Evolutionary conservation across 179 eudicot species (phyloP).

Genomic region (Heliamphora pulchella): DNA sequence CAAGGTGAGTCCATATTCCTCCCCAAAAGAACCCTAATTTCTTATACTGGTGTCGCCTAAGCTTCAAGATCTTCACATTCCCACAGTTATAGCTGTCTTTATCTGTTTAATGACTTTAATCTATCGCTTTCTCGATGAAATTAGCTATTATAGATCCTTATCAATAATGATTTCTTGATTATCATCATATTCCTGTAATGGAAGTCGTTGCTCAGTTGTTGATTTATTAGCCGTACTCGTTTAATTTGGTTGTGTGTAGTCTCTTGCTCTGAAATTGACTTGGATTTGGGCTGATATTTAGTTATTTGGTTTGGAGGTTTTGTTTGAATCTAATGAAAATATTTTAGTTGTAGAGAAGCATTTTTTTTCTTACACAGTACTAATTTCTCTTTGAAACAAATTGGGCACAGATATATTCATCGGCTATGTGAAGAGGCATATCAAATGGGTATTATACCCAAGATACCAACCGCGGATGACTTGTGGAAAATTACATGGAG

Average conservation of each 20-base stretch:
- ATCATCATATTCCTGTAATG: too few species aligned
- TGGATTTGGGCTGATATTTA: background rate
- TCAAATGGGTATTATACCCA: background rate
- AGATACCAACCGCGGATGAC: background rate
- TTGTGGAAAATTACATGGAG: background rate
- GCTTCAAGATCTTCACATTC: background rate
- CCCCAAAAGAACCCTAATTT: constrained; percentile 9
- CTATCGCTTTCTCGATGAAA: background rate
- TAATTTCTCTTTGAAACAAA: background rate
- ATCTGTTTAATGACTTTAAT: background rate
- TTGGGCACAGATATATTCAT: background rate
- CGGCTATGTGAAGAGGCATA: background rate
- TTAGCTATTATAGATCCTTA: background rate
- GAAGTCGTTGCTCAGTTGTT: background rate
- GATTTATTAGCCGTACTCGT: background rate
- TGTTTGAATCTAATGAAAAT: constrained; percentile 2
- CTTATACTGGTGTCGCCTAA: background rate
- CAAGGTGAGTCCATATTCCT: constrained; percentile 32
- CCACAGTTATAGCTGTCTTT: background rate
- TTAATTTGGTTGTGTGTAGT: background rate
- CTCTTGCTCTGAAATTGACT: background rate
- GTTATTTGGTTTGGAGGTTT: background rate
- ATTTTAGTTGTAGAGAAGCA: constrained; percentile 5
- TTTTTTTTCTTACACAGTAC: background rate
- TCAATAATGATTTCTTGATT: background rate